Evolutionary conservation across 441 rosid genomes (phyloP), one percentile per base, ranked within the genome.

Genomic region (Geranium incanum): DNA sequence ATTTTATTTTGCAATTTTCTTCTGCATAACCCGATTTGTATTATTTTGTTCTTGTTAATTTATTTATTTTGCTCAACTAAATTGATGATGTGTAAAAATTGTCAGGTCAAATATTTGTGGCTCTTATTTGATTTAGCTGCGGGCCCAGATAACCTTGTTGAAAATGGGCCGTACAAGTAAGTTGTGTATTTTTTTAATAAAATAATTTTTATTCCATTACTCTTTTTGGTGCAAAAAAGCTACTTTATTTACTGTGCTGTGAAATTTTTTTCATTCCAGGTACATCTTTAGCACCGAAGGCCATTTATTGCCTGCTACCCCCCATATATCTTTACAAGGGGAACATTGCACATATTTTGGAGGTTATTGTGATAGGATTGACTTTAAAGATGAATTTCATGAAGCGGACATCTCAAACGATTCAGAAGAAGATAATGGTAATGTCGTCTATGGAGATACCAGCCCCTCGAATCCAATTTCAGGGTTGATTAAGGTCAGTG

Each of bases 161-260:
- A 95, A 81, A 95, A 87, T 81, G 99, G 99, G 70, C 99, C 97
- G 63, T 90, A 92, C 92, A 92, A 87, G 99, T 92, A 90, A 86
- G 82, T 71, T 48, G 66, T 57, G 66, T 69, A 41, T 77, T 67
- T 68, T 48, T 21, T 1, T 38, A 11, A 3, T 15, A 11, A 33
- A 48, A 16, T 70, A 18, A 41, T 28, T 43, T 43, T 41, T 80
- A 59, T 66, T 8, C n/a, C 9, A 33, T 6, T 41, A 70, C 69
- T 71, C 21, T 8, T 67, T 23, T 70, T 12, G 72, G 38, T 63
- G 62, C 38, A 52, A 64, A 18, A 13, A 38, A 41, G 62, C 63
- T 62, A 15, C 69, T 65, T 0, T n/a, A 23, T 48, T 21, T 55
- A 9, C 19, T 65, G 36, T 73, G 33, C 9, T 21, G 36, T 50